A percentile compares a stretch with the other conserved stretches of the same genome.
These are phyloP conservation scores for Pleurotus citrinopileatus DNA, from an alignment of 768 basidiomycete genomes.

Conservation along the genomic window DNA sequence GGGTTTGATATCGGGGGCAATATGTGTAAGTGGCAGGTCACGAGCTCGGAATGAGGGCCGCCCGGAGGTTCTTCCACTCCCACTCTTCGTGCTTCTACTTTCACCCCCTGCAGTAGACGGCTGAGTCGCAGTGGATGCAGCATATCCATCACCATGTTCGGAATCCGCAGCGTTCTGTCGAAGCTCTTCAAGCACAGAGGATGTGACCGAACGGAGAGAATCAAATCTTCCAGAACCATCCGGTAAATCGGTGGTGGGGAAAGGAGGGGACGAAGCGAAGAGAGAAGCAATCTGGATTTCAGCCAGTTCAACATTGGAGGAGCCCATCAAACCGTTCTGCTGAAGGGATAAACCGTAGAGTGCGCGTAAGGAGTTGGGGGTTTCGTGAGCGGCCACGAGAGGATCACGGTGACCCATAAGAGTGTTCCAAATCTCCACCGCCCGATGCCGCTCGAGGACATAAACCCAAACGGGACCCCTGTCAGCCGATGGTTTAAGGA, in stretches of 20 bases:
- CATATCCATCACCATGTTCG: conserved; percentile 33
- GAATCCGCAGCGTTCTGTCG: conserved; percentile 31
- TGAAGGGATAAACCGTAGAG: conserved; percentile 52
- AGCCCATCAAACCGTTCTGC: conserved; percentile 74
- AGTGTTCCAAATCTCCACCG: conserved; percentile 76
- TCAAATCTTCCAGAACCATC: conserved; percentile 22
- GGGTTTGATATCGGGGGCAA: conserved; percentile 67
- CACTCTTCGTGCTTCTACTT: conserved; percentile 28
- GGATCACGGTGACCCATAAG: conserved; percentile 73
- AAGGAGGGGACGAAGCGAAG: conserved; percentile 82
- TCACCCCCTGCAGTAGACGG: conserved; percentile 41
- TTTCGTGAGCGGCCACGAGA: conserved; percentile 45
- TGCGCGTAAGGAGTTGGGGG: conserved; percentile 70
- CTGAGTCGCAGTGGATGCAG: conserved; percentile 40
- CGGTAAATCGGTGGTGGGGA: conserved; percentile 66
- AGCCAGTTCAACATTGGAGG: conserved; percentile 62
- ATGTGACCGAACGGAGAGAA: conserved; percentile 42
- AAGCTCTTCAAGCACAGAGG: conserved; percentile 44
- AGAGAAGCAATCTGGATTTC: conserved; percentile 77
- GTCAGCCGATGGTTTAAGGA: not conserved
- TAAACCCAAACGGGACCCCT: conserved; percentile 93
- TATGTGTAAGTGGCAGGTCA: conserved; percentile 57
- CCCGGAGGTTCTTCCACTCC: conserved; percentile 37
- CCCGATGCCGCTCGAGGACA: conserved; percentile 78
- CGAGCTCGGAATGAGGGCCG: conserved; percentile 58